Conservation (phyloP, 2,329 filamentous ascomycete species). For the Didymellaceae sp. region DNA sequence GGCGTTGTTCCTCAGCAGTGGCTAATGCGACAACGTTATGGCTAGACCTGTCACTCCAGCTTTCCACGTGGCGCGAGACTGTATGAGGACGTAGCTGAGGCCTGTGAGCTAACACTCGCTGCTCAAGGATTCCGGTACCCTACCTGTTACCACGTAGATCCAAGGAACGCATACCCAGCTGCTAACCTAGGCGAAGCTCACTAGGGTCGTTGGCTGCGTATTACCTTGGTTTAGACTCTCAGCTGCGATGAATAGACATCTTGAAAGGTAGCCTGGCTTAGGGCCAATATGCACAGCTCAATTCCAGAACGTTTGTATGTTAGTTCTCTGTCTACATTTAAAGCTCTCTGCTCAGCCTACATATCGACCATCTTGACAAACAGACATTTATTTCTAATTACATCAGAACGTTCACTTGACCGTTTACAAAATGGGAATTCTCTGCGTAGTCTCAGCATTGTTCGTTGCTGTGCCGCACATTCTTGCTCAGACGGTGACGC, state of each 20-base stretch:
- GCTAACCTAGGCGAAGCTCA: too few relatives aligned
- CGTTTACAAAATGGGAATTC: not conserved
- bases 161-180: too few relatives aligned
- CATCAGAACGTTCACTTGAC: not conserved
- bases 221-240: not conserved
- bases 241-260: not conserved
- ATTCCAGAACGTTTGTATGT: not conserved
- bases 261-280: not conserved
- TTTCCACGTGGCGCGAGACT: not conserved
- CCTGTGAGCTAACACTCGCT: not conserved
- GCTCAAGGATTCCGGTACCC: not conserved
- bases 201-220: too few relatives aligned
- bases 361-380: not conserved
- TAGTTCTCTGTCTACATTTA: not conserved
- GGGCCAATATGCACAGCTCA: not conserved
- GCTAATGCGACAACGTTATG: too few relatives aligned
- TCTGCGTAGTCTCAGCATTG: not conserved
- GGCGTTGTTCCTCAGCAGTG: too few relatives aligned
- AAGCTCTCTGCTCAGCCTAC: not conserved
- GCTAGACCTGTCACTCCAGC: not conserved
- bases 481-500: not conserved
- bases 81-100: too few relatives aligned
- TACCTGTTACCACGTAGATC: not conserved
- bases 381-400: not conserved
- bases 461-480: not conserved